phyloP scores from a whole-genome alignment of 2,329 filamentous ascomycete species.

The Colletotrichum chrysophilum region DNA sequence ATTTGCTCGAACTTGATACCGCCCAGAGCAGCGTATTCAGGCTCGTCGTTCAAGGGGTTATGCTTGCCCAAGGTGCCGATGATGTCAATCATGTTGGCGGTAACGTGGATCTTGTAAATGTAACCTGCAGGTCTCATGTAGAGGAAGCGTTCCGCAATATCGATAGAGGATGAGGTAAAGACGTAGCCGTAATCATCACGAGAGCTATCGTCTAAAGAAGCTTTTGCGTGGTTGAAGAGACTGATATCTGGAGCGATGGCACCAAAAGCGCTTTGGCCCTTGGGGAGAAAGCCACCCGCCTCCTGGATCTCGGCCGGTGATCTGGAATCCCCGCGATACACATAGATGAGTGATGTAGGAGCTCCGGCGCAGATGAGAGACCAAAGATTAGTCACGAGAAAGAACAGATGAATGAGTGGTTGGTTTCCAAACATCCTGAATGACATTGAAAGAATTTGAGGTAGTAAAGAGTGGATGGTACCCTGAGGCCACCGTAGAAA shows the following conservation, averaged over 20 bases:
- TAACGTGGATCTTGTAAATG: not conserved
- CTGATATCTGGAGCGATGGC: not conserved
- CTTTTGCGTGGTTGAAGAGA: not conserved
- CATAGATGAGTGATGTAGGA: not conserved
- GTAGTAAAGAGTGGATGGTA: not conserved
- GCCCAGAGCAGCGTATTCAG: not conserved
- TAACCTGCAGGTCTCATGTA: not conserved
- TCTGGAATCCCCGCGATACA: not conserved
- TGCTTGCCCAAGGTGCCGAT: not conserved
- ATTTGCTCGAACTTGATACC: constrained; percentile 1
- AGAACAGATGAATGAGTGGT: not conserved
- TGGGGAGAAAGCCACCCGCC: not conserved
- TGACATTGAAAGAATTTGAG: not conserved
- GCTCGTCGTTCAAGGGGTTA: not conserved
- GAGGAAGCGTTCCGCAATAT: not conserved
- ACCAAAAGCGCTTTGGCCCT: not conserved
- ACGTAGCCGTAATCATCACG: not conserved
- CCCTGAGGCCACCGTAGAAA: not conserved
- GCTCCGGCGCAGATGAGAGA: not conserved
- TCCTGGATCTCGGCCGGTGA: not conserved
- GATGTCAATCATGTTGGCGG: constrained; percentile 3
- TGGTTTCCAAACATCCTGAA: not conserved
- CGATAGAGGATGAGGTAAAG: not conserved
- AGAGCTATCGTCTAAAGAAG: accelerated
- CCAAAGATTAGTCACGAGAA: not conserved